phyloP scores from a whole-genome alignment of 768 basidiomycete genomes.

The Trametes cingulata region DNA sequence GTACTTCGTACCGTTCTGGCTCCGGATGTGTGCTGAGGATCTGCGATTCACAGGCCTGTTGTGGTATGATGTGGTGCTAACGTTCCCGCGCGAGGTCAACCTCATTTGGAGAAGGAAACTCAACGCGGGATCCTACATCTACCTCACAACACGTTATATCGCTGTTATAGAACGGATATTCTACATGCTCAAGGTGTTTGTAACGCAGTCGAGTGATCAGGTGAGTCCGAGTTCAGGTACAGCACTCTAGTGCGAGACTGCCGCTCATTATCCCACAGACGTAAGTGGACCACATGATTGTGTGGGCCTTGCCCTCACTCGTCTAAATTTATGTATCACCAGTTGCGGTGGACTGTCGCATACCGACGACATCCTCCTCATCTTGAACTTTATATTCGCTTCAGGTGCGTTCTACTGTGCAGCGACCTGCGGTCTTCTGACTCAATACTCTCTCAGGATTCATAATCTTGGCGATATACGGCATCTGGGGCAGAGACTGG shows the following conservation, averaged over 20 bases:
- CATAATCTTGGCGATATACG: conserved; percentile 15
- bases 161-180: conserved; percentile 1
- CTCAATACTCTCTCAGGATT: not conserved
- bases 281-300: not conserved
- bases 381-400: not conserved
- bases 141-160: not conserved
- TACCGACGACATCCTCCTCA: not conserved
- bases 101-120: conserved; percentile 2
- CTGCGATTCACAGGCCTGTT: conserved; percentile 1
- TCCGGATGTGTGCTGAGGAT: too few species aligned
- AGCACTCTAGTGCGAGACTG: too few species aligned
- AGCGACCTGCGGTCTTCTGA: too few species aligned
- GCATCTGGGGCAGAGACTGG: conserved; percentile 20
- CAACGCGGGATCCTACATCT: not conserved
- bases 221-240: not conserved
- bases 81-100: not conserved
- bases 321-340: too few species aligned
- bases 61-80: conserved; percentile 7
- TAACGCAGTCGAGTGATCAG: not conserved
- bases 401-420: not conserved
- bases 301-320: too few species aligned
- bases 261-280: not conserved
- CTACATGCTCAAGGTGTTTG: not conserved
- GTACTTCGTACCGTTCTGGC: not conserved
- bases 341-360: not conserved